A percentile compares a stretch with the other conserved stretches of the same genome.
Evolutionary conservation across 345 rosid species (phyloP).

Genomic region (Cardamine resedifolia): DNA sequence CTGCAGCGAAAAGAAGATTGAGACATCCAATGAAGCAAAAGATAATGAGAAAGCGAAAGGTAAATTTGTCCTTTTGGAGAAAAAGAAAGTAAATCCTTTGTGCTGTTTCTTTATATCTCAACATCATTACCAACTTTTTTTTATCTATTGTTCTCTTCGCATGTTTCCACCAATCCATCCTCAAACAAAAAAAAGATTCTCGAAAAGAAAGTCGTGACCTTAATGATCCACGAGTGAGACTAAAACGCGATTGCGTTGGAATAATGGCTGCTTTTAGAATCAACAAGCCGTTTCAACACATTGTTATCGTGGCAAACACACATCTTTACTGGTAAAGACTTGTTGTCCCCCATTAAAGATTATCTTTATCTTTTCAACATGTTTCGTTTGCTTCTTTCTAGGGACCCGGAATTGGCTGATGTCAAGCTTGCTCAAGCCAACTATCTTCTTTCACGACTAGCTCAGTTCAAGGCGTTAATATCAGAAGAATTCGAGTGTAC

Average conservation of each 20-base stretch:
- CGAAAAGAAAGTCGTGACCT: conserved; percentile 64
- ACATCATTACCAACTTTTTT: conserved; percentile 23
- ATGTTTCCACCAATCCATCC: conserved; percentile 11
- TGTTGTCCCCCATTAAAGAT: conserved; percentile 8
- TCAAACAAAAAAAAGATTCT: conserved; percentile 31
- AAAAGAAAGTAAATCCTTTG: not conserved
- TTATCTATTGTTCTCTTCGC: conserved; percentile 4
- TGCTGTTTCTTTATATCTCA: conserved; percentile 27
- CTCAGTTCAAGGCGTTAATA: conserved; percentile 56
- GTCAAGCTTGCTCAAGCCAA: conserved; percentile 97
- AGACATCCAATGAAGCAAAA: conserved; percentile 33
- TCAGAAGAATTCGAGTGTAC: conserved; percentile 56
- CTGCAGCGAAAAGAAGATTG: conserved; percentile 38
- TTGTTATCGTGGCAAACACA: conserved; percentile 81
- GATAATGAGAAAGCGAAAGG: conserved; percentile 46
- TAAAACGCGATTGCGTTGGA: conserved; percentile 89
- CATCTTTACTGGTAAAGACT: conserved; percentile 75
- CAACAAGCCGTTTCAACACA: conserved; percentile 52
- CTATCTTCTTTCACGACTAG: conserved; percentile 65
- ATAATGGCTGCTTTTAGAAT: conserved; percentile 87
- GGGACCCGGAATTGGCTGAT: conserved; percentile 94
- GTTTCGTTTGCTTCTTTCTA: conserved; percentile 33
- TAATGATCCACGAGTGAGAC: conserved; percentile 72
- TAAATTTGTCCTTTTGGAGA: conserved; percentile 28
- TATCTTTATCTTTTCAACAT: not conserved